These are phyloP conservation scores for Myotisia sp. DNA, from an alignment of 2,329 filamentous ascomycete genomes.

Conservation along the genomic window DNA sequence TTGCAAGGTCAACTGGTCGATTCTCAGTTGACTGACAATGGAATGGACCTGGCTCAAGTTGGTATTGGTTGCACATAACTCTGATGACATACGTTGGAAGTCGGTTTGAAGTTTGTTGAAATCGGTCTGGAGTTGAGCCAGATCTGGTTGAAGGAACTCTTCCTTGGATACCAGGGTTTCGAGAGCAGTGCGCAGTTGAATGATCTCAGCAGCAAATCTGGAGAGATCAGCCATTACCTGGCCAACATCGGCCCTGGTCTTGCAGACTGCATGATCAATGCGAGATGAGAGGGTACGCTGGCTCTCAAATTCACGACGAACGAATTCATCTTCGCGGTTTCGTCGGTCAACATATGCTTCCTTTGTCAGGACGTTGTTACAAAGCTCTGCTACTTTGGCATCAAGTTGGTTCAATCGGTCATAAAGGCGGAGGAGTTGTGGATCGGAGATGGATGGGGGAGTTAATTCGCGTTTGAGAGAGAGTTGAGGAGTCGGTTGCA, in stretches of 20 bases:
- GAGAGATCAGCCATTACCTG: conserved; percentile 20
- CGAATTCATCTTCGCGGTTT: conserved; percentile 27
- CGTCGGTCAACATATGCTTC: conserved; percentile 27
- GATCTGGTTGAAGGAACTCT: conserved; percentile 23
- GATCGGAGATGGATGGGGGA: conserved; percentile 21
- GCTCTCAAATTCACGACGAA: conserved; percentile 27
- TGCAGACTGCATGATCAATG: conserved; percentile 23
- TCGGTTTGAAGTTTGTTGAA: conserved; percentile 25
- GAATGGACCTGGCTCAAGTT: conserved; percentile 26
- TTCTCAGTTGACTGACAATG: conserved; percentile 24
- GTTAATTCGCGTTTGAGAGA: conserved; percentile 24
- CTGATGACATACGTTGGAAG: conserved; percentile 21
- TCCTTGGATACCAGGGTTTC: conserved; percentile 22
- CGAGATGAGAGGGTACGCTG: conserved; percentile 22
- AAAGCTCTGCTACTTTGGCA: conserved; percentile 25
- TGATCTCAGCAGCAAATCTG: conserved; percentile 15
- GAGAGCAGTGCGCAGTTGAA: conserved; percentile 23
- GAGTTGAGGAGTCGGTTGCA: conserved; percentile 20
- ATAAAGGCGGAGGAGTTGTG: conserved; percentile 23
- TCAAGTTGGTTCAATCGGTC: conserved; percentile 27
- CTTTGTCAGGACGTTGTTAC: conserved; percentile 25
- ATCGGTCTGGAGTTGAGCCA: conserved; percentile 25
- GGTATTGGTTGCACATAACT: conserved; percentile 22
- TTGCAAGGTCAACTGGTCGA: conserved; percentile 23
- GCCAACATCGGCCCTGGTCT: conserved; percentile 10